Conservation (phyloP, 2,329 filamentous ascomycete genomes). For the Ophiostoma montium region DNA sequence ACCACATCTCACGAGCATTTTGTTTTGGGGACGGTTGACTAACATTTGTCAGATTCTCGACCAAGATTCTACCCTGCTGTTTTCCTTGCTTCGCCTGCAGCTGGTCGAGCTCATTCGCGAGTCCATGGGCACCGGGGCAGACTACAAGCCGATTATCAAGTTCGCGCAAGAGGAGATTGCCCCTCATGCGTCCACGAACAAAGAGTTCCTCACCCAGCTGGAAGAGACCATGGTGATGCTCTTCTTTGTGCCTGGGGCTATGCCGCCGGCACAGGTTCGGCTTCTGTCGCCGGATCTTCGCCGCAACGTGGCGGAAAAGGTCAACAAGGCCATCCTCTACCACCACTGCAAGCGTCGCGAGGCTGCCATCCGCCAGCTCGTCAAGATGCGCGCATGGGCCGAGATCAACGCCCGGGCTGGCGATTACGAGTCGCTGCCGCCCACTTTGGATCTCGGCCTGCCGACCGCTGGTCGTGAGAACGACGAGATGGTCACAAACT, state of each 20-base stretch:
- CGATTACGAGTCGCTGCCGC: constrained; percentile 26
- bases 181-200: constrained; percentile 69
- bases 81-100: constrained; percentile 77
- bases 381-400: constrained; percentile 74
- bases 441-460: constrained; percentile 26
- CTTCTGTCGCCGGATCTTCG: constrained; percentile 70
- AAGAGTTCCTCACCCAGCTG: constrained; percentile 69
- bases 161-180: constrained; percentile 84
- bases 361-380: constrained; percentile 67
- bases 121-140: constrained; percentile 54
- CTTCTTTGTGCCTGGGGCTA: constrained; percentile 69
- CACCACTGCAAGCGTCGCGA: constrained; percentile 61
- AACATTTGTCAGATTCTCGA: constrained; percentile 63
- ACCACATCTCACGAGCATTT: not conserved
- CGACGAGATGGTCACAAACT: constrained; percentile 40
- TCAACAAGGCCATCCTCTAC: constrained; percentile 77
- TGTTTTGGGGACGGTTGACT: constrained; percentile 14
- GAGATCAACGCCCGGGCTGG: constrained; percentile 45
- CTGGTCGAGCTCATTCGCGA: constrained; percentile 82
- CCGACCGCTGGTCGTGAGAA: constrained; percentile 28
- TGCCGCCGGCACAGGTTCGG: constrained; percentile 60
- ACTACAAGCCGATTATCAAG: constrained; percentile 65
- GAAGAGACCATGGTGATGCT: constrained; percentile 88
- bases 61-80: constrained; percentile 68
- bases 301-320: constrained; percentile 67